These are phyloP conservation scores for Daldinia sp. DNA, from an alignment of 2,329 filamentous ascomycete species.

Conservation along the genomic window DNA sequence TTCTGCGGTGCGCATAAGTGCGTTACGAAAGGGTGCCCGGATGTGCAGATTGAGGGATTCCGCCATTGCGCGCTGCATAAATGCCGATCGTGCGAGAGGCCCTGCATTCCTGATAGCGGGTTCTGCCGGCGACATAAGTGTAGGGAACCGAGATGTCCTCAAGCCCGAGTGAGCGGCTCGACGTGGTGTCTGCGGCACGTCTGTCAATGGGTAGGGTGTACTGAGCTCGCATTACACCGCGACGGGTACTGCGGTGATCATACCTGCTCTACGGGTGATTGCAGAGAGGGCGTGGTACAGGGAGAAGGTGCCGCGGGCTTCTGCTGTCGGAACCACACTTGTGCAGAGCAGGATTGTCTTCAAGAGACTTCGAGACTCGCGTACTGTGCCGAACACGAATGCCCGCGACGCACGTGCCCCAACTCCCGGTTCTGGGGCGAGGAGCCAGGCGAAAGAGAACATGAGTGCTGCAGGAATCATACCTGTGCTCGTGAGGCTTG, in stretches of 20 bases:
- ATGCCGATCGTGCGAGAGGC: constrained; percentile 26
- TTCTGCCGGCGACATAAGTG: constrained; percentile 35
- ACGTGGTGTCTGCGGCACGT: constrained; percentile 27
- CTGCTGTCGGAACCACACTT: constrained; percentile 25
- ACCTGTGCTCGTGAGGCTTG: constrained; percentile 26
- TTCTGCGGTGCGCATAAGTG: constrained; percentile 34
- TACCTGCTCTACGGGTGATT: constrained; percentile 24
- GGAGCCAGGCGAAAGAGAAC: constrained; percentile 13
- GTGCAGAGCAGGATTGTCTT: constrained; percentile 19
- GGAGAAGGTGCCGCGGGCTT: background rate
- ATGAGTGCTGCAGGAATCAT: constrained; percentile 27
- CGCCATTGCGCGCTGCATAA: constrained; percentile 25
- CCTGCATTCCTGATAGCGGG: constrained; percentile 22
- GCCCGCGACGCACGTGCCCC: constrained; percentile 23
- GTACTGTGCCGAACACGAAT: constrained; percentile 29
- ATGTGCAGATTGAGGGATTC: constrained; percentile 15
- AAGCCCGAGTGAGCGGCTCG: constrained; percentile 13
- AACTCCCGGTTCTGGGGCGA: constrained; percentile 30
- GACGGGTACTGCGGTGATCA: constrained; percentile 31
- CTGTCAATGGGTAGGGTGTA: constrained; percentile 25
- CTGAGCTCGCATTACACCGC: constrained; percentile 14
- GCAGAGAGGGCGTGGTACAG: constrained; percentile 9
- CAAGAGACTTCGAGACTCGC: constrained; percentile 6
- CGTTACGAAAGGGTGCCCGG: constrained; percentile 25
- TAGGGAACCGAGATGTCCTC: constrained; percentile 15